These are phyloP conservation scores for Paramarasmius palmivorus DNA, from an alignment of 1,284 basidiomycete genomes.

Conservation along the genomic window DNA sequence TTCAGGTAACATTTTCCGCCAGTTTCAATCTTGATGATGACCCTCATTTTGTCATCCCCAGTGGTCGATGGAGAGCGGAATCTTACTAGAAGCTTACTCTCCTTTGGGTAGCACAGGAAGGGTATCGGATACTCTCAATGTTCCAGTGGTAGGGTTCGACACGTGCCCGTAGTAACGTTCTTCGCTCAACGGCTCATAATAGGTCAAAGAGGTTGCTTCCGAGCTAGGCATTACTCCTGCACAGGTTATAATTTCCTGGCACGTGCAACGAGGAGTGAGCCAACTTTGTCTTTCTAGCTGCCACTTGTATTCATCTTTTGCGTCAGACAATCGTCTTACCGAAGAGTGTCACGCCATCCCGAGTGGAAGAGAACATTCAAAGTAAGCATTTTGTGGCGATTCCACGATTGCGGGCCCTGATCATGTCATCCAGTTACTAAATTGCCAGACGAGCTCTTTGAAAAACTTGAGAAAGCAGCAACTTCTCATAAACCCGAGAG, in stretches of 20 bases:
- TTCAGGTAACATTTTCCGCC: slow-evolving; percentile 46
- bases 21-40: not conserved
- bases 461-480: slow-evolving; percentile 61
- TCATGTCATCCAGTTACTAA: slow-evolving; percentile 40
- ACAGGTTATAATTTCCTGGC: slow-evolving; percentile 79
- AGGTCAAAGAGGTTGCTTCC: slow-evolving; percentile 61
- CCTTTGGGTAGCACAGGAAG: slow-evolving; percentile 69
- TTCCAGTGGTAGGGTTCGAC: slow-evolving; percentile 47
- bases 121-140: slow-evolving; percentile 53
- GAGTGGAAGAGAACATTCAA: slow-evolving; percentile 72
- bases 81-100: slow-evolving; percentile 80
- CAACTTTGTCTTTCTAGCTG: not conserved
- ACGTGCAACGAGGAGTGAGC: slow-evolving; percentile 70
- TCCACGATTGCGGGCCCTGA: not conserved
- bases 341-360: slow-evolving; percentile 74
- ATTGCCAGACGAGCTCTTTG: slow-evolving; percentile 56
- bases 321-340: slow-evolving; percentile 68
- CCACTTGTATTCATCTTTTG: not conserved
- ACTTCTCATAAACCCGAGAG: slow-evolving; percentile 50
- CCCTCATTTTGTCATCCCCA: slow-evolving; percentile 19
- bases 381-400: slow-evolving; percentile 32
- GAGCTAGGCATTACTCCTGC: slow-evolving; percentile 73
- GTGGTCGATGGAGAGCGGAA: slow-evolving; percentile 63
- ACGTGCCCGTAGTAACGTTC: no score
- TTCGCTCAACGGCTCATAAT: not conserved